A percentile compares a stretch with the other conserved stretches of the same genome.
These are phyloP conservation scores for Toxoplasma gondii DNA, from an alignment of 169 alveolate species.

Conservation along the genomic window DNA sequence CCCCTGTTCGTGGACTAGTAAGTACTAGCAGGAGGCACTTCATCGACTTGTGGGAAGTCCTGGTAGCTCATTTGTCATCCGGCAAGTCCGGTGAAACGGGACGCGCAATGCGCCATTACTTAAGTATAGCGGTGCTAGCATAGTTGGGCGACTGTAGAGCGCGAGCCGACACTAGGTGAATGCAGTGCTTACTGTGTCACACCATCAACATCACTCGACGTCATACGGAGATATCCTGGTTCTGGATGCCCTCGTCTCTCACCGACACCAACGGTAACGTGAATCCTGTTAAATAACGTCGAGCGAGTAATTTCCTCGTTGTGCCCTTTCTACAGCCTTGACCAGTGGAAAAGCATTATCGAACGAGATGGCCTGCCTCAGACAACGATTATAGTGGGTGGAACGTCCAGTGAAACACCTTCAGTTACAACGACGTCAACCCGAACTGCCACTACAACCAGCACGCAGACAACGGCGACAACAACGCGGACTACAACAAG, in stretches of 20 bases:
- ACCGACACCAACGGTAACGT: too few relatives aligned
- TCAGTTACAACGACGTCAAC: constrained; percentile 1
- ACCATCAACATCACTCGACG: too few relatives aligned
- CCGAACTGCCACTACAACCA: neutral
- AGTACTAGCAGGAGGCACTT: neutral
- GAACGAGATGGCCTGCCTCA: constrained; percentile 17
- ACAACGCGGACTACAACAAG: neutral
- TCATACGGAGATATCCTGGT: too few relatives aligned
- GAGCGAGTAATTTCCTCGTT: neutral
- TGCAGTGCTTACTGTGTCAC: too few relatives aligned
- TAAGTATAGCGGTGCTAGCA: too few relatives aligned
- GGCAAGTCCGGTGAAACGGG: neutral
- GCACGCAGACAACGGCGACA: neutral
- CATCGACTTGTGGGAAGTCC: neutral
- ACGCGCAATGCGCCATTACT: too few relatives aligned
- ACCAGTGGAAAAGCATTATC: constrained; percentile 23
- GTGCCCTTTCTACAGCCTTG: neutral
- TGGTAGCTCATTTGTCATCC: neutral
- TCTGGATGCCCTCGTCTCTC: too few relatives aligned
- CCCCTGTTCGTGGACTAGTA: neutral
- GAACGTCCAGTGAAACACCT: neutral
- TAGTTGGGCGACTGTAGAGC: too few relatives aligned
- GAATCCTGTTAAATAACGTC: too few relatives aligned
- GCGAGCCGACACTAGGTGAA: too few relatives aligned
- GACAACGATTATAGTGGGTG: neutral